These are phyloP conservation scores for Biscutella laevigata DNA, from an alignment of 441 rosid genomes.

Conservation along the genomic window DNA sequence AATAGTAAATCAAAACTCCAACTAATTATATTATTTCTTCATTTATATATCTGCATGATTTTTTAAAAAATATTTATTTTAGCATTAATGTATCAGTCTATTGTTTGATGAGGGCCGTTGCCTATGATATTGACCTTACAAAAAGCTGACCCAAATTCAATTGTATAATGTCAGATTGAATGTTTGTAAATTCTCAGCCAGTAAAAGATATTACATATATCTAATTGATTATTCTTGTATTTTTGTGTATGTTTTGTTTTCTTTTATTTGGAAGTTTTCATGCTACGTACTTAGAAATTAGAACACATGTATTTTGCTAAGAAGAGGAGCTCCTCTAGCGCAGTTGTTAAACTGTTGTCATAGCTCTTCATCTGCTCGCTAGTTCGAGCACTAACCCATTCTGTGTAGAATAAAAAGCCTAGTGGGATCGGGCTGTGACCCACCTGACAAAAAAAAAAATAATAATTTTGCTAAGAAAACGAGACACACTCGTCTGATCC, in stretches of 20 bases:
- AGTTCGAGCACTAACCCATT: too few relatives aligned
- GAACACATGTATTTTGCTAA: neutral
- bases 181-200: slow-evolving; percentile 22
- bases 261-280: neutral
- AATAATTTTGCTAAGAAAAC: too few relatives aligned
- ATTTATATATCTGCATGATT: slow-evolving; percentile 13
- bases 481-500: slow-evolving; percentile 1
- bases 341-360: too few relatives aligned
- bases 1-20: neutral
- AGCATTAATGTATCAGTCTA: slow-evolving; percentile 16
- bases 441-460: too few relatives aligned
- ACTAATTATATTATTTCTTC: slow-evolving; percentile 10
- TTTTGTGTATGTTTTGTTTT: slow-evolving; percentile 8
- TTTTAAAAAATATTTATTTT: neutral
- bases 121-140: slow-evolving; percentile 25
- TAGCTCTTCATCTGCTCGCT: too few relatives aligned
- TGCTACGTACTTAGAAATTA: neutral
- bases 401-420: too few relatives aligned
- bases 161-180: slow-evolving; percentile 25
- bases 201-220: slow-evolving; percentile 12
- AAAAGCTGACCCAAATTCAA: slow-evolving; percentile 16
- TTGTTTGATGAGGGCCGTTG: slow-evolving; percentile 16
- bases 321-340: neutral
- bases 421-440: too few relatives aligned
- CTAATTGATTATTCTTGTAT: neutral